A percentile compares a stretch with the other conserved stretches of the same genome.
These are phyloP conservation scores for Mucor sp. DNA, from an alignment of 371 early-diverging fungal species.

Conservation along the genomic window DNA sequence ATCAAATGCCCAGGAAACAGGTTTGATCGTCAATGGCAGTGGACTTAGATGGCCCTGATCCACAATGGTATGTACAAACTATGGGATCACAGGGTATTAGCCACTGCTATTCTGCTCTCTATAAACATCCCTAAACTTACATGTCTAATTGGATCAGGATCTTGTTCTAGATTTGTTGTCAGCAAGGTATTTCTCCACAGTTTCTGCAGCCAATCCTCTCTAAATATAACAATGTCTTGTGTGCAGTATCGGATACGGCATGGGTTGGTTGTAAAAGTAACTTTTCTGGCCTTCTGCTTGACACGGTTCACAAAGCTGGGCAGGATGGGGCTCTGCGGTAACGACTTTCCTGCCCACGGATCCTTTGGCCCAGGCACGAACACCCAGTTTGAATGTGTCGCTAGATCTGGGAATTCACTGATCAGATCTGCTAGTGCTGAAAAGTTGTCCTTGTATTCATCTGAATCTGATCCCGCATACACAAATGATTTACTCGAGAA, in stretches of 20 bases:
- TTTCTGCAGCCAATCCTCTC: slow-evolving; percentile 79
- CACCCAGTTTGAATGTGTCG: slow-evolving; percentile 72
- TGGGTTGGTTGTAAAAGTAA: slow-evolving; percentile 80
- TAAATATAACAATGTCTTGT: slow-evolving; percentile 85
- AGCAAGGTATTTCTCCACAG: slow-evolving; percentile 78
- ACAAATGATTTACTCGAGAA: slow-evolving; percentile 79
- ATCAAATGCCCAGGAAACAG: slow-evolving; percentile 80
- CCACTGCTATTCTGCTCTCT: neutral
- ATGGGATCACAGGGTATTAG: neutral
- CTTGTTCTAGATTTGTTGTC: slow-evolving; percentile 46
- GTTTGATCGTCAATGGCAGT: slow-evolving; percentile 72
- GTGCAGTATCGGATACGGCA: slow-evolving; percentile 85
- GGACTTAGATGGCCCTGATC: slow-evolving; percentile 88
- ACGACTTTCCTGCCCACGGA: slow-evolving; percentile 71
- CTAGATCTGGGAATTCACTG: slow-evolving; percentile 67
- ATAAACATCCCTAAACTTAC: slow-evolving; percentile 31
- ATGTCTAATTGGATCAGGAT: slow-evolving; percentile 62
- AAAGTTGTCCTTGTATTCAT: slow-evolving; percentile 61
- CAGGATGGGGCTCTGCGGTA: slow-evolving; percentile 82
- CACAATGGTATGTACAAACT: slow-evolving; percentile 83
- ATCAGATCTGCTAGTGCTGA: slow-evolving; percentile 75
- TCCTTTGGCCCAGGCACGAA: slow-evolving; percentile 91
- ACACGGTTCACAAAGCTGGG: slow-evolving; percentile 66
- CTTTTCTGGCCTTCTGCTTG: slow-evolving; percentile 55
- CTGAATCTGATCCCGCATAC: slow-evolving; percentile 53